phyloP scores from a whole-genome alignment of 176 grass and related monocot genomes.

The Oryza punctata region DNA sequence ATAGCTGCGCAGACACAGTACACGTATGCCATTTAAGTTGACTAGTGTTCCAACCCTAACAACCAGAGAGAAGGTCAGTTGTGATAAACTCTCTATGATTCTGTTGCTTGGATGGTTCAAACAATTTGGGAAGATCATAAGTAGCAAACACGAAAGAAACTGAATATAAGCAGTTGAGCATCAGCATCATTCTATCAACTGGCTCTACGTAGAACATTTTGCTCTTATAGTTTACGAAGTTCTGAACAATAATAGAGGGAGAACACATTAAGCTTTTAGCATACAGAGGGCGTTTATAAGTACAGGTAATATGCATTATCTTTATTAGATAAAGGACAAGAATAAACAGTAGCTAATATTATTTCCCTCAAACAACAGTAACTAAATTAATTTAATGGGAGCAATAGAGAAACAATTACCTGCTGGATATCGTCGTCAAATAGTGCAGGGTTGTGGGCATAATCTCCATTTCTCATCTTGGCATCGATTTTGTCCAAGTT shows the following conservation, averaged over 20 bases:
- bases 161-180: background rate
- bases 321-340: conserved; percentile 9
- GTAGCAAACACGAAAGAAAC: background rate
- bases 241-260: background rate
- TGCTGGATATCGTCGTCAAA: conserved; percentile 76
- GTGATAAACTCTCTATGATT: background rate
- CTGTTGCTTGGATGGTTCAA: background rate
- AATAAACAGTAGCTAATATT: background rate
- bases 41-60: background rate
- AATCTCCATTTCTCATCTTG: conserved; percentile 80
- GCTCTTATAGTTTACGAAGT: background rate
- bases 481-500: conserved; percentile 68
- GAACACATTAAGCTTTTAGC: background rate
- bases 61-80: background rate
- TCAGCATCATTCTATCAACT: background rate
- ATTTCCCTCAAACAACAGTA: background rate
- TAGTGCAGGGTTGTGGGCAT: conserved; percentile 53
- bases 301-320: background rate
- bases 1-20: background rate
- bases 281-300: background rate
- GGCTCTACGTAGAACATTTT: background rate
- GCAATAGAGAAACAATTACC: conserved; percentile 55
- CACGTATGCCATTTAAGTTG: background rate
- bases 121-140: background rate
- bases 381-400: background rate